Evolutionary conservation across 768 basidiomycete species (phyloP), one percentile per base, ranked within the genome.

Genomic region (Naganishia randhawae): DNA sequence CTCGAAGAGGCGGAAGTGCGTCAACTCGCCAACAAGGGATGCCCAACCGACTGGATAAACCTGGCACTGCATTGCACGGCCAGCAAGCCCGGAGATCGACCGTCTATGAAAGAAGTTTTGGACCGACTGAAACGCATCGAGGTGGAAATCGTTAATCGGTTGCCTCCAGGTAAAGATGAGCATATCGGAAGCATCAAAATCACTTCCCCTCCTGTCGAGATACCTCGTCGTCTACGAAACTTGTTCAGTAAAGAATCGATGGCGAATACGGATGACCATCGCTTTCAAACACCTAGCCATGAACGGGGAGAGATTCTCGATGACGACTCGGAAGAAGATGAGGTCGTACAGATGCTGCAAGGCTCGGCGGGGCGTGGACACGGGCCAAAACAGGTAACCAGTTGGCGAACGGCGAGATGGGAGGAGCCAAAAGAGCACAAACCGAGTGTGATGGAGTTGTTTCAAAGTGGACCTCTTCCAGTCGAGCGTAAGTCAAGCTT

Each of bases 141-240:
- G 80, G 84, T 86, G 0, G 90, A 94, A 72, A 87, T 98, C 3
- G 81, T 94, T 9, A 79, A 85, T 13, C 84, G 88, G 7, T 84
- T 87, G 0, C 83, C 82, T 10, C 87, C 88, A 69, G 83, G 83
- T 9, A 86, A 86, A 35, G 87, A 89, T 69, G 83, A 86, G 50
- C 89, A 93, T 79, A 84, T 94, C 37, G 92, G 92, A 8, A 92
- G 89, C 69, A 82, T 96, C 80, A 89, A 87, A 73, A 88, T 95
- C 69, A 85, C 94, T 83, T 25, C 27, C 3, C 22, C 22, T 13
- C 63, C 42, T 11, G 45, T 50, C 50, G 65, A 66, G 55, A 52
- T 57, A 6, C 67, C 65, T 33, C 70, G 55, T 22, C 67, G 63
- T 31, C 69, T 70, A 32, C 64, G 66, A 4, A 55, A 63, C 45